These are phyloP conservation scores for Bipolaris cookei DNA, from an alignment of 2,329 filamentous ascomycete species.

Conservation along the genomic window DNA sequence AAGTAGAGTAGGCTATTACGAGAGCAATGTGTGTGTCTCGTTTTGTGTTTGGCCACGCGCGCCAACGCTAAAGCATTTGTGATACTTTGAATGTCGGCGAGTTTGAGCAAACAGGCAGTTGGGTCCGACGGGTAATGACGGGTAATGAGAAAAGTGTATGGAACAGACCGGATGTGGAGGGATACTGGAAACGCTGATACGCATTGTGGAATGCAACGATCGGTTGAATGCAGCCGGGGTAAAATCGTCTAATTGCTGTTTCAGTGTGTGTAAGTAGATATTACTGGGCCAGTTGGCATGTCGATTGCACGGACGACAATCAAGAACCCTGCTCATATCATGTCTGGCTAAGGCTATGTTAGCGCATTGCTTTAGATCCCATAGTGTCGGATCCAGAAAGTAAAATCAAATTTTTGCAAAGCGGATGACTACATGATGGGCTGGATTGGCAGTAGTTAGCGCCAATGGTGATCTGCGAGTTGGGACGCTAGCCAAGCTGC, in stretches of 20 bases:
- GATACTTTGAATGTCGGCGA: too few relatives aligned
- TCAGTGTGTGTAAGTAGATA: background rate
- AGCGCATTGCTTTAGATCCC: slow-evolving; percentile 16
- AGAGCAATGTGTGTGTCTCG: too few relatives aligned
- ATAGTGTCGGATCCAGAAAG: slow-evolving; percentile 16
- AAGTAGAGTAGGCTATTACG: slow-evolving; percentile 52
- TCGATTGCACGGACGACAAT: slow-evolving; percentile 10
- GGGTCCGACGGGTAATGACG: too few relatives aligned
- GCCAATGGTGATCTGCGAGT: background rate
- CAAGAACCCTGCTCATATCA: slow-evolving; percentile 13
- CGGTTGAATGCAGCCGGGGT: background rate
- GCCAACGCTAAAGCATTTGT: too few relatives aligned
- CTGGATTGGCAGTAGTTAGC: background rate
- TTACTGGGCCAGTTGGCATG: background rate
- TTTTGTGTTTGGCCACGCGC: too few relatives aligned
- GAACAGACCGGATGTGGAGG: too few relatives aligned
- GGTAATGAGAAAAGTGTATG: too few relatives aligned
- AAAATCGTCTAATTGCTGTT: background rate
- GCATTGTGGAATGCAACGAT: background rate
- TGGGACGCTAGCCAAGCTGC: background rate
- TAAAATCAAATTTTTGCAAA: slow-evolving; percentile 11
- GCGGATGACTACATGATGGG: background rate
- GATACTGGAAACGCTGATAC: too few relatives aligned
- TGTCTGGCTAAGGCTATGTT: slow-evolving; percentile 18
- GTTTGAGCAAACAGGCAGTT: too few relatives aligned